Evolutionary conservation across 2,329 filamentous ascomycete genomes (phyloP), one percentile per base, ranked within the genome.

Genomic region (Onygenales sp.): DNA sequence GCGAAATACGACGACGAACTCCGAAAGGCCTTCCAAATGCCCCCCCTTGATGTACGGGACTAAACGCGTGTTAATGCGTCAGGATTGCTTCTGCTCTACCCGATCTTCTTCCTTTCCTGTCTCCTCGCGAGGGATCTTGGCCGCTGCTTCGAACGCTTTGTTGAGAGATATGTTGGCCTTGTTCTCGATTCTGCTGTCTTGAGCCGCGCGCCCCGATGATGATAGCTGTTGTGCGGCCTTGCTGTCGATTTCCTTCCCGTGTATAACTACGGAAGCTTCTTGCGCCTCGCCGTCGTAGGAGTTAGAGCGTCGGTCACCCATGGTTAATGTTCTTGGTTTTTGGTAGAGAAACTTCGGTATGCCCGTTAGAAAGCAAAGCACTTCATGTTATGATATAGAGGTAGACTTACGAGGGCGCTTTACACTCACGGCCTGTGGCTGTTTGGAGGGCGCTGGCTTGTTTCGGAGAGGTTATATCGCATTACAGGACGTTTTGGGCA

Each of bases 1-100:
- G 49, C 54, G 50, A 32, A 44, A 21, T 58, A 58, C 48, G 55
- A 58, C 32, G 47, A 47, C 42, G 36, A 57, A 46, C 52, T 58
- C 40, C 51, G 39, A 49, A 11, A 57, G 21, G 55, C 42, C 36
- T 57, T 58, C n/a, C 40, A 45, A 37, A 4, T n/a, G 2, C 32
- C 36, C 14, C 14, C 9, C 14, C 14, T 11, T 48, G 45, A 48
- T 3, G 33, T 27, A 4, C 4, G 21, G 21, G 21, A 4, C 4
- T 27, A 27, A 27, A 27, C 21, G 21, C 3, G 14, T 17, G 14
- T 17, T 17, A 17, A 17, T 17, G 14, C 14, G 21, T 27, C 21
- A 27, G 21, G 21, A 27, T 31, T 45, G 31, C 27, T 32, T 27
- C 43, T 45, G 17, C 8, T 34, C 5, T 33, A 32, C 43, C 33